phyloP scores from a whole-genome alignment of 371 early-diverging fungal species.

The Mortierella sp. region DNA sequence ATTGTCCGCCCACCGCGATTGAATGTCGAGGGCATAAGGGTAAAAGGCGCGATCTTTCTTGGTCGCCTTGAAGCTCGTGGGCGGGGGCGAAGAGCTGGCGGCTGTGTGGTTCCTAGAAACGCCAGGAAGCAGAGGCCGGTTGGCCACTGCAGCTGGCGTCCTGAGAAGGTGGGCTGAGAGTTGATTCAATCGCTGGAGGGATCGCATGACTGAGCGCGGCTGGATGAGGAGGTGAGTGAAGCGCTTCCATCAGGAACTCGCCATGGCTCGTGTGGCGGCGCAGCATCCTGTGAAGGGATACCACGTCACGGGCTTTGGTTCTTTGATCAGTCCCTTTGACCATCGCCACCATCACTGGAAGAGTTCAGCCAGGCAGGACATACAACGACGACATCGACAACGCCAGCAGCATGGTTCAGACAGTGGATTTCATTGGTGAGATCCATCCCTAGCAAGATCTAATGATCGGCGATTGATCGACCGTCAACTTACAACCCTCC shows the following conservation, averaged over 20 bases:
- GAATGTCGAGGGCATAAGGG: conserved; percentile 51
- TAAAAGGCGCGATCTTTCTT: conserved; percentile 51
- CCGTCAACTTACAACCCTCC: not conserved
- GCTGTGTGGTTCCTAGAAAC: not conserved
- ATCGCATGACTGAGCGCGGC: conserved; percentile 14
- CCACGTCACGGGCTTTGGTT: too few relatives aligned
- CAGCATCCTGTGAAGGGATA: too few relatives aligned
- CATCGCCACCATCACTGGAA: too few relatives aligned
- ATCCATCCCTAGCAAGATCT: not conserved
- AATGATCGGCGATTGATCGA: not conserved
- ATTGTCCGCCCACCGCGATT: conserved; percentile 66
- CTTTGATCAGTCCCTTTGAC: too few relatives aligned
- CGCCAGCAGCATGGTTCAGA: conserved; percentile 7
- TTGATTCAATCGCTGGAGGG: conserved; percentile 31
- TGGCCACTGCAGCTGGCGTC: conserved; percentile 5
- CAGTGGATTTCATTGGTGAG: not conserved
- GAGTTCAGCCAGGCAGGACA: not conserved
- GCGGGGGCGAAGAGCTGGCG: conserved; percentile 7
- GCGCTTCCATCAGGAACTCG: too few relatives aligned
- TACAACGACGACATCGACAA: not conserved
- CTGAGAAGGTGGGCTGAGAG: conserved; percentile 26
- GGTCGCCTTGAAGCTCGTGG: conserved; percentile 14
- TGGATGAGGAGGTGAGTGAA: not conserved
- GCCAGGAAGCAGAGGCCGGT: not conserved
- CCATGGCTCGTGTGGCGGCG: too few relatives aligned